Percentiles rank a stretch among this genome's conserved stretches.
phyloP scores from a whole-genome alignment of 1,284 basidiomycete genomes.

The Puccinia brachypodii region DNA sequence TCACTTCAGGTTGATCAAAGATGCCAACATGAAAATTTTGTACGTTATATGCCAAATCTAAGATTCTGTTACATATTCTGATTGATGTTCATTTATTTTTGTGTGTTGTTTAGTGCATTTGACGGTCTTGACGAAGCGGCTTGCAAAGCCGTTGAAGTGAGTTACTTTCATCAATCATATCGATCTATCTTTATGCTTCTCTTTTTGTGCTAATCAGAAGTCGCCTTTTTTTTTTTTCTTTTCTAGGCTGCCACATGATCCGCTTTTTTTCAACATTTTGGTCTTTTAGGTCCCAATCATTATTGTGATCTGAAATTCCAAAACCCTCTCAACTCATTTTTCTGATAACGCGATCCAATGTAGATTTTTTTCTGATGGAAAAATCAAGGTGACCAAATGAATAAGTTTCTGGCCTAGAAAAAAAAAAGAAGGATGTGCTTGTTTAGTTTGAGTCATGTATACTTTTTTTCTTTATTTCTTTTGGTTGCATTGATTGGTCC shows the following conservation, averaged over 20 bases:
- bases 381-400: too few species aligned
- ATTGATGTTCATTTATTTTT: conserved; percentile 51
- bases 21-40: conserved; percentile 88
- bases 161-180: conserved; percentile 1
- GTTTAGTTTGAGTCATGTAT: not conserved
- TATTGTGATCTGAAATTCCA: too few species aligned
- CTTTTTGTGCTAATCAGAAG: too few species aligned
- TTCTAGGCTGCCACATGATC: conserved; percentile 6
- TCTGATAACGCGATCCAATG: too few species aligned
- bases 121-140: conserved; percentile 74
- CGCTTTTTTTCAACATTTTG: not conserved
- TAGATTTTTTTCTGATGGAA: too few species aligned
- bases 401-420: not conserved
- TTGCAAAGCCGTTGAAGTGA: conserved; percentile 49
- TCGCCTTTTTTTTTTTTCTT: not conserved
- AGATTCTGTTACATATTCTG: conserved; percentile 51
- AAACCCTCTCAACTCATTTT: too few species aligned
- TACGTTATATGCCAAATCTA: conserved; percentile 40
- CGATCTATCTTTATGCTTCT: too few species aligned
- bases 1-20: conserved; percentile 83
- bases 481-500: not conserved
- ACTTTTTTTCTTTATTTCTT: not conserved
- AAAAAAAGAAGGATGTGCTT: not conserved
- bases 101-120: conserved; percentile 62
- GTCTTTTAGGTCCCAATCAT: not conserved